These are phyloP conservation scores for Jacaranda mimosifolia DNA, from an alignment of 257 asterid genomes.

Conservation along the genomic window DNA sequence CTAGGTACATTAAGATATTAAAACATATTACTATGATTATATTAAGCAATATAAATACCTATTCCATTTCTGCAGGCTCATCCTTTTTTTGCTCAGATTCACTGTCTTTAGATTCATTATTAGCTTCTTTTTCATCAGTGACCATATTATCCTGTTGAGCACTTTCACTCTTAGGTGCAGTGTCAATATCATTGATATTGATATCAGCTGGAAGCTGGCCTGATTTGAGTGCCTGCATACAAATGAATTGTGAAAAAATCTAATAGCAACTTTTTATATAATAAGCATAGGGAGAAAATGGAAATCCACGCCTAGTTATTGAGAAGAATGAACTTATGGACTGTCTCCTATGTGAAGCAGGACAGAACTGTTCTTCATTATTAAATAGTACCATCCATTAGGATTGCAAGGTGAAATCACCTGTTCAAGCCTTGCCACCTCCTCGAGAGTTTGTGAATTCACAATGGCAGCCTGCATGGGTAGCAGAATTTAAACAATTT, in stretches of 20 bases:
- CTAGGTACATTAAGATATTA: background rate
- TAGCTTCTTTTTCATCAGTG: slow-evolving; percentile 61
- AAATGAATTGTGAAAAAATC: slow-evolving; percentile 10
- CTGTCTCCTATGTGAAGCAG: background rate
- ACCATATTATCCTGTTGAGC: slow-evolving; percentile 65
- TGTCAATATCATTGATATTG: slow-evolving; percentile 53
- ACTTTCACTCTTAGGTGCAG: slow-evolving; percentile 49
- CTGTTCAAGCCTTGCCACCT: slow-evolving; percentile 99
- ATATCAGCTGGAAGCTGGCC: slow-evolving; percentile 98
- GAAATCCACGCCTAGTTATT: slow-evolving; percentile 1
- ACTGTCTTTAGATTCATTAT: slow-evolving; percentile 42
- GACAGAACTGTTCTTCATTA: background rate
- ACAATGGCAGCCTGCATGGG: slow-evolving; percentile 94
- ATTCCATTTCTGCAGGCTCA: slow-evolving; percentile 78
- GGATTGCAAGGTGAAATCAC: slow-evolving; percentile 47
- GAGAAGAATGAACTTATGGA: slow-evolving; percentile 17
- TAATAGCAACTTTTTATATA: background rate
- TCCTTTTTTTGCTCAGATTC: slow-evolving; percentile 63
- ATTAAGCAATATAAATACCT: slow-evolving; percentile 53
- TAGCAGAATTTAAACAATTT: slow-evolving; percentile 24
- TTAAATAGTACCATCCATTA: background rate
- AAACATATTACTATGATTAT: background rate
- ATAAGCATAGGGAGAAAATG: slow-evolving; percentile 18
- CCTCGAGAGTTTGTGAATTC: slow-evolving; percentile 96
- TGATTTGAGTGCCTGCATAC: slow-evolving; percentile 83